Percentiles rank a stretch among this genome's conserved stretches.
phyloP scores from a whole-genome alignment of 1,284 basidiomycete species.

The Gymnopus androsaceus region DNA sequence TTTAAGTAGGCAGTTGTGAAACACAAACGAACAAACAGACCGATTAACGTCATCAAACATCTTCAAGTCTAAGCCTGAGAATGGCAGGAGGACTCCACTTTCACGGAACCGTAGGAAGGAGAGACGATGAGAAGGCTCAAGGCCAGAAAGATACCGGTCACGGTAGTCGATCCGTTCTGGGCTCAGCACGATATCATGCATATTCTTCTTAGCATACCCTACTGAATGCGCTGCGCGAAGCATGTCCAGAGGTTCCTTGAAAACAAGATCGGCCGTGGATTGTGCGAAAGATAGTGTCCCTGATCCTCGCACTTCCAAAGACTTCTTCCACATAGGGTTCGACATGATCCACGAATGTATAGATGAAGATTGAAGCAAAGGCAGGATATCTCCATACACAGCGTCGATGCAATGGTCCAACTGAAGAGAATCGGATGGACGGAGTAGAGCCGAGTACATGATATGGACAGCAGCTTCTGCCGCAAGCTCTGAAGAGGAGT shows the following conservation, averaged over 20 bases:
- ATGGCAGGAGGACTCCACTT: neutral
- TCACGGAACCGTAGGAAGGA: constrained; percentile 3
- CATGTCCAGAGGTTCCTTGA: neutral
- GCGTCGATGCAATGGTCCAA: neutral
- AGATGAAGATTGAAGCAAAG: neutral
- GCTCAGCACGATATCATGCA: constrained; percentile 2
- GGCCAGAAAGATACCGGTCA: constrained; percentile 3
- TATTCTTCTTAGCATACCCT: neutral
- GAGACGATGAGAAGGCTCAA: constrained; percentile 2
- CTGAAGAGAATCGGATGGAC: neutral
- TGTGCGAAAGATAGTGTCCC: neutral
- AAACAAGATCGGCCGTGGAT: neutral
- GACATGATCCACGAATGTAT: neutral
- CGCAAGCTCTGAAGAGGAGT: constrained; percentile 15
- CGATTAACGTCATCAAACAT: neutral
- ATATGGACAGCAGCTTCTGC: constrained; percentile 38
- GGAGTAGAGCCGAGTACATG: constrained; percentile 34
- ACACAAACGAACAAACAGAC: neutral
- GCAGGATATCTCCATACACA: neutral
- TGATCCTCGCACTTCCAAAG: neutral
- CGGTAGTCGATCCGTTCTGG: constrained; percentile 8
- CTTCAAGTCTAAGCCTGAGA: neutral
- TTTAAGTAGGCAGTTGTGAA: neutral
- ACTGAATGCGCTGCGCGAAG: neutral
- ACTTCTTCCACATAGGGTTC: neutral